Conservation (phyloP, 2,329 filamentous ascomycete genomes). For the Fusarium clavum region DNA sequence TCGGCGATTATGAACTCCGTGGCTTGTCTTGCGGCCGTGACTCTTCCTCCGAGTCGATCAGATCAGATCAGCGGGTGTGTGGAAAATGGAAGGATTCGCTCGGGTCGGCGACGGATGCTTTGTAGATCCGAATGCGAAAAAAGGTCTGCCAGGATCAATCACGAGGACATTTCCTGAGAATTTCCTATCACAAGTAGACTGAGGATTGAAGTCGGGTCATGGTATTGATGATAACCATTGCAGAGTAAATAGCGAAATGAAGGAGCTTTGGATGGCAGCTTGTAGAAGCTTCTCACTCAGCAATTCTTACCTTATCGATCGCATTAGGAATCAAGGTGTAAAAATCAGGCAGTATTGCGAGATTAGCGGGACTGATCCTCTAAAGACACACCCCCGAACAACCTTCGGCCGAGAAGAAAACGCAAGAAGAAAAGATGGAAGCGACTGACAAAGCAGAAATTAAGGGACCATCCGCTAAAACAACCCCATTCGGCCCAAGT, state of each 20-base stretch:
- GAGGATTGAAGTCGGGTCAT: not conserved
- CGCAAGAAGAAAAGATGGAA: not conserved
- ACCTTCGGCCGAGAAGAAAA: slow-evolving; percentile 30
- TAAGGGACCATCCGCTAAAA: slow-evolving; percentile 31
- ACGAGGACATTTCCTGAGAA: not conserved
- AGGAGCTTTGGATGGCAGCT: slow-evolving; percentile 5
- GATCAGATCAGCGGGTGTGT: slow-evolving; percentile 11
- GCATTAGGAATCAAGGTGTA: slow-evolving; percentile 38
- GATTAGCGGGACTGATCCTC: not conserved
- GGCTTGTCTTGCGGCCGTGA: not conserved
- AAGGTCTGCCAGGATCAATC: slow-evolving; percentile 26
- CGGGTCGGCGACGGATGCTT: slow-evolving; percentile 31
- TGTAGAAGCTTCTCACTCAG: slow-evolving; percentile 36
- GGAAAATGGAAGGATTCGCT: slow-evolving; percentile 8
- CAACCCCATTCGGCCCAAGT: slow-evolving; percentile 13
- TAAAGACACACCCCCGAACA: slow-evolving; percentile 21
- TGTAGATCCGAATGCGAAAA: slow-evolving; percentile 39
- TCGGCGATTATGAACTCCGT: slow-evolving; percentile 33
- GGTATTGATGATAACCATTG: not conserved
- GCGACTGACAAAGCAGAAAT: slow-evolving; percentile 39
- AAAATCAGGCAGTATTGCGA: slow-evolving; percentile 17
- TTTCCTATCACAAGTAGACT: not conserved
- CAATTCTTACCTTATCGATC: slow-evolving; percentile 21
- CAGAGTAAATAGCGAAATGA: not conserved
- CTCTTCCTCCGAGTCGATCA: slow-evolving; percentile 12